phyloP scores from a whole-genome alignment of 2,329 filamentous ascomycete species.

The Pyrenochaeta sp. region DNA sequence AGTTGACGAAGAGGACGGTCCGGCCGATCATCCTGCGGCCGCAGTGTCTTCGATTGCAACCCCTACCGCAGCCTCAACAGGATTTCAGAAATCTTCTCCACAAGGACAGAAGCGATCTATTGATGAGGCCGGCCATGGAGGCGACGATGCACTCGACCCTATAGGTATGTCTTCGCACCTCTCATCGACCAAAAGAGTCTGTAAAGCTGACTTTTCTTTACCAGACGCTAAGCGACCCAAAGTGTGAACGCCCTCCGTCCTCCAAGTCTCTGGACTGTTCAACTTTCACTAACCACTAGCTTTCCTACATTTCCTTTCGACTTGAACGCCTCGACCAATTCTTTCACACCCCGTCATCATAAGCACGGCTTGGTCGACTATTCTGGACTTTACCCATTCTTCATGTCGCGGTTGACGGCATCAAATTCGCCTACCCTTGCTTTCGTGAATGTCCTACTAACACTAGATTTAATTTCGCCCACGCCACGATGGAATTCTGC shows the following conservation, averaged over 20 bases:
- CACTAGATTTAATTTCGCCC: conserved; percentile 7
- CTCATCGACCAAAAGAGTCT: conserved; percentile 3
- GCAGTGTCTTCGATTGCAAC: conserved; percentile 39
- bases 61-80: conserved; percentile 32
- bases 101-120: conserved; percentile 45
- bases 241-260: conserved; percentile 37
- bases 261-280: conserved; percentile 18
- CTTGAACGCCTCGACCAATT: not conserved
- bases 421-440: not conserved
- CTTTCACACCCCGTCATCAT: not conserved
- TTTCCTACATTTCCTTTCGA: conserved; percentile 9
- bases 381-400: not conserved
- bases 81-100: conserved; percentile 32
- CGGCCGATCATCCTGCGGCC: conserved; percentile 31
- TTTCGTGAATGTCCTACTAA: conserved; percentile 12
- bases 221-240: conserved; percentile 44
- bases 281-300: conserved; percentile 32
- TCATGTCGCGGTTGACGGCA: not conserved
- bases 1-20: conserved; percentile 35
- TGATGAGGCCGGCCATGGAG: conserved; percentile 42
- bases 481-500: not conserved
- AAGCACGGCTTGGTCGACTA: not conserved
- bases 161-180: conserved; percentile 31
- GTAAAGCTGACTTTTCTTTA: conserved; percentile 17
- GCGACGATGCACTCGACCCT: conserved; percentile 34